Percentiles rank a stretch among this genome's conserved stretches.
phyloP scores from a whole-genome alignment of 371 early-diverging fungal species.

The Lichtheimia corymbifera region DNA sequence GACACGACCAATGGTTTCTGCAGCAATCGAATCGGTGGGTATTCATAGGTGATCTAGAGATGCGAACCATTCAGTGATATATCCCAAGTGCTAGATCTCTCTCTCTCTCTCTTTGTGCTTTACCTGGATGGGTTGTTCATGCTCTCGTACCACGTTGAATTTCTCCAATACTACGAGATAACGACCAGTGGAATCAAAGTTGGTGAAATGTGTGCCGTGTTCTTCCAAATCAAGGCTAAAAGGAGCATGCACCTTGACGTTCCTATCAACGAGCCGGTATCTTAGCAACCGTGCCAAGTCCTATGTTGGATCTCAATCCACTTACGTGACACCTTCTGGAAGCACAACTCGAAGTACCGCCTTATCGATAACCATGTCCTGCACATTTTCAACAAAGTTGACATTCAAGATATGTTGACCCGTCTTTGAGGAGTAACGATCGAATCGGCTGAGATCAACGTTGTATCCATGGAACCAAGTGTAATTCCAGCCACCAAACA shows the following conservation, averaged over 20 bases:
- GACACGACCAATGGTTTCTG: conserved; percentile 52
- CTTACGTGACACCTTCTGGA: conserved; percentile 91
- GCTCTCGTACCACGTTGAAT: conserved; percentile 64
- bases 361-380: conserved; percentile 63
- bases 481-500: conserved; percentile 96
- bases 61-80: neutral
- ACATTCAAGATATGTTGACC: conserved; percentile 62
- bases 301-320: conserved; percentile 15
- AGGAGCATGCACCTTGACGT: conserved; percentile 62
- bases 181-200: conserved; percentile 79
- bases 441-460: conserved; percentile 59
- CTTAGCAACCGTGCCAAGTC: neutral
- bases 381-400: conserved; percentile 70
- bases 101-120: neutral
- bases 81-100: neutral
- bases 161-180: conserved; percentile 62
- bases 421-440: conserved; percentile 51
- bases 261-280: conserved; percentile 21
- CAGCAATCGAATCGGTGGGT: conserved; percentile 31
- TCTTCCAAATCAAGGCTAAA: conserved; percentile 50
- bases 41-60: conserved; percentile 50
- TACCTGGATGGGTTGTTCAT: conserved; percentile 49
- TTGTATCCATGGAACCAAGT: conserved; percentile 93
- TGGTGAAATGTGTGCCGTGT: conserved; percentile 54
- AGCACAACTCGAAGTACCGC: conserved; percentile 76